A percentile compares a stretch with the other conserved stretches of the same genome.
These are phyloP conservation scores for Lepraria neglecta DNA, from an alignment of 495 filamentous ascomycete species.

Conservation along the genomic window DNA sequence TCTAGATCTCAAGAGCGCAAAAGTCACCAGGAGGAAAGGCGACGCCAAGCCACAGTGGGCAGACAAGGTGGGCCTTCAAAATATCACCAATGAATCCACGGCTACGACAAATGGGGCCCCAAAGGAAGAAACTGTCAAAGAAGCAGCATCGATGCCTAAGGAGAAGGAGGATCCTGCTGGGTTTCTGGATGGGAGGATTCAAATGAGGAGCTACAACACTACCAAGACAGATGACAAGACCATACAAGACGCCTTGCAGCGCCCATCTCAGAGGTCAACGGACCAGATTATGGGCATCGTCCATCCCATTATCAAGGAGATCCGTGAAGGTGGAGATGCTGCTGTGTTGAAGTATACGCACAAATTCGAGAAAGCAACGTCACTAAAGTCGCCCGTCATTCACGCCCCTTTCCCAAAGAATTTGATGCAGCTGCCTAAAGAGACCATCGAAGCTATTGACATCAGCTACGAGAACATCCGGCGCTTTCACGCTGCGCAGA, in stretches of 20 bases:
- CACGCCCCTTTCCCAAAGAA: conserved; percentile 76
- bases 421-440: conserved; percentile 75
- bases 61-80: conserved; percentile 64
- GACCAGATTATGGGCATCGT: conserved; percentile 87
- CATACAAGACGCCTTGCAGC: conserved; percentile 65
- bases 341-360: conserved; percentile 87
- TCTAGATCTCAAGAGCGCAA: conserved; percentile 88
- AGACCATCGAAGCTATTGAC: conserved; percentile 87
- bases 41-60: conserved; percentile 90
- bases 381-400: conserved; percentile 79
- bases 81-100: conserved; percentile 20
- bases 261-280: conserved; percentile 86
- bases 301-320: conserved; percentile 80
- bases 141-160: conserved; percentile 41
- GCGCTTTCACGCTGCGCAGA: conserved; percentile 87
- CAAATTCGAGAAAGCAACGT: conserved; percentile 93
- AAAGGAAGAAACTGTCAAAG: conserved; percentile 34
- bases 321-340: conserved; percentile 73
- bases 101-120: conserved; percentile 15
- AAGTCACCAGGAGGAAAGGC: conserved; percentile 83
- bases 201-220: conserved; percentile 73
- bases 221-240: conserved; percentile 51
- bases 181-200: conserved; percentile 57
- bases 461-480: conserved; percentile 87
- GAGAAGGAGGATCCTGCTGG: conserved; percentile 39